Evolutionary conservation across 31 red algal species (phyloP), one percentile per base, ranked within the genome.

Genomic region (Endocladia muricata): DNA sequence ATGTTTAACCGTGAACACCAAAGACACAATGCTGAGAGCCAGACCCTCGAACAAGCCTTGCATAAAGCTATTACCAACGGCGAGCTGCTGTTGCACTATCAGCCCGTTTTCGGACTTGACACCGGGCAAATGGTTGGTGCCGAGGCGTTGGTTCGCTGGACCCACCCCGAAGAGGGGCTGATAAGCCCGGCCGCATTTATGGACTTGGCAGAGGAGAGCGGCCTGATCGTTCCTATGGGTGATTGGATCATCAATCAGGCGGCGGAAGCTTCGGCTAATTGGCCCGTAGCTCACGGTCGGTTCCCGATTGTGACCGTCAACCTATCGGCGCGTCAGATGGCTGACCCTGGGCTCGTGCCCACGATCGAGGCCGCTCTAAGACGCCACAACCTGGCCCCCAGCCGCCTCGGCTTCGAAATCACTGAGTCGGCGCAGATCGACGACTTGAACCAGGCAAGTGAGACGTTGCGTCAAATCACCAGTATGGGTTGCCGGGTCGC

Each of bases 121-220:
- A 15, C 25, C 26, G 60, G 26, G n/a, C 13, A 17, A 11, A 28
- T 28, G 15, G 26, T 64, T 11, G 13, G 17, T 11, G 60, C 60
- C 17, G 60, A 64, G 60, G 13, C 60, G 11, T 23, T 64, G 60
- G 13, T 64, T 11, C 60, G 60, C 25, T 64, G 60, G 60, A 23
- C 13, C 11, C 60, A 64, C 25, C 60, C 60, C 11, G 13, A 11
- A 11, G 11, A 25, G 60, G 60, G 60, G 15, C 60, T 11, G 11
- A 64, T 64, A 11, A 13, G 11, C 26, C 60, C 60, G n/a, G 13
- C 60, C 11, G 13, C 26, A 23, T 22, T 64, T 11, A 64, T 64
- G 11, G 11, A 11, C 15, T 13, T 64, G 11, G 60, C 60, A 11
- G 60, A 64, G 26, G 17, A 64, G 60, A 64, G 15, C 60, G 60